Percentiles rank a stretch among this genome's conserved stretches.
These are phyloP conservation scores for Cyberlindnera xishuangbannaensis DNA, from an alignment of 805 yeast species.

Conservation along the genomic window DNA sequence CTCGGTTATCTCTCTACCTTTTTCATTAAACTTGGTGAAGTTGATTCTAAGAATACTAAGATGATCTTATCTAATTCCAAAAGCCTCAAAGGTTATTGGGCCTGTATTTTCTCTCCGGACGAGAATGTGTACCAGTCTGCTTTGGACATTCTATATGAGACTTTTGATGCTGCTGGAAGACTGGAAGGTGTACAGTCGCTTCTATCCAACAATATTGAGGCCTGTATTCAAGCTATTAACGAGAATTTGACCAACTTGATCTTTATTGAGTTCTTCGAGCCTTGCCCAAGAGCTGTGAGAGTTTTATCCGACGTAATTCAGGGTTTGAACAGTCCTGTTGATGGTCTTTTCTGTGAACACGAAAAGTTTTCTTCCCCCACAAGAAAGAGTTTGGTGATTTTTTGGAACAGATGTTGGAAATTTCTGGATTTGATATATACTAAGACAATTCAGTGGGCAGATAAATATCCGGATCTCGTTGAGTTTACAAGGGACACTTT, in stretches of 20 bases:
- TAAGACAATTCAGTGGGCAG: conserved; percentile 74
- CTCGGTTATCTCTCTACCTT: conserved; percentile 29
- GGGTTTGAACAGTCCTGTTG: conserved; percentile 59
- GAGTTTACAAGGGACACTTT: conserved; percentile 86
- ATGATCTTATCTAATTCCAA: conserved; percentile 34
- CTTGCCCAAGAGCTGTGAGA: conserved; percentile 69
- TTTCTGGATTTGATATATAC: conserved; percentile 64
- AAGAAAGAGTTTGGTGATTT: conserved; percentile 30
- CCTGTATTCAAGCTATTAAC: conserved; percentile 45
- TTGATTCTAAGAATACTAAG: conserved; percentile 31
- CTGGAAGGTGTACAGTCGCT: conserved; percentile 62
- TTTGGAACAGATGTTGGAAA: conserved; percentile 73
- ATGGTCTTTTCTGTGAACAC: conserved; percentile 43
- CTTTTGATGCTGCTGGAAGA: conserved; percentile 76
- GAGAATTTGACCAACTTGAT: conserved; percentile 40
- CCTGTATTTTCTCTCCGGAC: conserved; percentile 63
- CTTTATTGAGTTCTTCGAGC: conserved; percentile 50
- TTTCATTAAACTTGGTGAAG: conserved; percentile 35
- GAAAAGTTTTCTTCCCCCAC: conserved; percentile 20
- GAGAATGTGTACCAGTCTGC: conserved; percentile 58
- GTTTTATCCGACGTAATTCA: conserved; percentile 68
- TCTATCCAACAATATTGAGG: conserved; percentile 37
- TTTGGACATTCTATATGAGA: conserved; percentile 64
- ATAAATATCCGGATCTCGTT: conserved; percentile 48
- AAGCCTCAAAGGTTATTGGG: conserved; percentile 63